Conservation (phyloP, 1,284 basidiomycete species). For the Anthracocystis setariae region DNA sequence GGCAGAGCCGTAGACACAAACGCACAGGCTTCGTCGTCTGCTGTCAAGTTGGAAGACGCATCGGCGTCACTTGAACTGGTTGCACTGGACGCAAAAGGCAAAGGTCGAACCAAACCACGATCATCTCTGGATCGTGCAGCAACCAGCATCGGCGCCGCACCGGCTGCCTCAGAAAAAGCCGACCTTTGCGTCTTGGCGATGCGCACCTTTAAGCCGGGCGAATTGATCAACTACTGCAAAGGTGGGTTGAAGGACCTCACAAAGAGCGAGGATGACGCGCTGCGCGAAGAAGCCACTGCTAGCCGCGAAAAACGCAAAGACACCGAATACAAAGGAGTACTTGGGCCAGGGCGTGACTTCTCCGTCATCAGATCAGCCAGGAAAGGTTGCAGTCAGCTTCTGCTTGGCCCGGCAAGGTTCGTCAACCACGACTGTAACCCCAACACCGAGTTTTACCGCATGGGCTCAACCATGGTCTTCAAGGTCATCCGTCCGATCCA, state of each 20-base stretch:
- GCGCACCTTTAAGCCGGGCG: conserved; percentile 76
- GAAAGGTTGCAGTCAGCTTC: conserved; percentile 89
- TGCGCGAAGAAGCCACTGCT: conserved; percentile 78
- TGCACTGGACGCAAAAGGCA: conserved; percentile 22
- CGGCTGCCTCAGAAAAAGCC: conserved; percentile 74
- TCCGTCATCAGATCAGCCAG: conserved; percentile 89
- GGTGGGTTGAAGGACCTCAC: conserved; percentile 68
- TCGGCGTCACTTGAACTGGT: conserved; percentile 14
- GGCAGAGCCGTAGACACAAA: conserved; percentile 18
- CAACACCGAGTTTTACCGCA: conserved; percentile 85
- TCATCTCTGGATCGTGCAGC: conserved; percentile 47
- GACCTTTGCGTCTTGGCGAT: conserved; percentile 90
- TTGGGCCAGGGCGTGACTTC: conserved; percentile 76
- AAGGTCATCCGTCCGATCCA: conserved; percentile 81
- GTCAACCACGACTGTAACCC: conserved; percentile 95
- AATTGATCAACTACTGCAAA: conserved; percentile 81
- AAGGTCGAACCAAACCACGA: conserved; percentile 30
- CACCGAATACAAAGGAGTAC: conserved; percentile 73
- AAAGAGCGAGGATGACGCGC: conserved; percentile 66
- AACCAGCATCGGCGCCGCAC: conserved; percentile 43
- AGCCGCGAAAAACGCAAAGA: conserved; percentile 50
- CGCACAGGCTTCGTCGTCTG: conserved; percentile 19
- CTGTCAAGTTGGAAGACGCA: conserved; percentile 26
- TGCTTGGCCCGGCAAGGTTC: conserved; percentile 90
- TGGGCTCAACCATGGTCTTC: conserved; percentile 88